Evolutionary conservation across 1,284 basidiomycete species (phyloP).

Genomic region (Leccinum griseonigrum): DNA sequence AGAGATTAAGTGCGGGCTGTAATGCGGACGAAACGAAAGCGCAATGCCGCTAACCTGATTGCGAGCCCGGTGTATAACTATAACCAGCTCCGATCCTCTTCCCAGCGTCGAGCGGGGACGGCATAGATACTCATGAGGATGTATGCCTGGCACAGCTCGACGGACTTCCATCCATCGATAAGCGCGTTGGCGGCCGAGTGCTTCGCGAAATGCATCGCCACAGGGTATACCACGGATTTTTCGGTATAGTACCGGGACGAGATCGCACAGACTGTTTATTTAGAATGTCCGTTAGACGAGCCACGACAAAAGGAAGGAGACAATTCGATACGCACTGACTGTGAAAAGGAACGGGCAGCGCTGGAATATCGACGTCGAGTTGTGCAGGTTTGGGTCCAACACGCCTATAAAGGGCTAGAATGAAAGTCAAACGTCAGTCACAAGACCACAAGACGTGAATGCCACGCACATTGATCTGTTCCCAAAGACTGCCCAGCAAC

Average conservation of each 20-base stretch:
- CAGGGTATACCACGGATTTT: conserved; percentile 77
- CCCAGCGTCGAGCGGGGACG: conserved; percentile 79
- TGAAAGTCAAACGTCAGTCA: conserved; percentile 3
- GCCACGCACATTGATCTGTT: conserved; percentile 60
- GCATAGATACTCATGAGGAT: conserved; percentile 78
- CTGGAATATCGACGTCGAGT: conserved; percentile 67
- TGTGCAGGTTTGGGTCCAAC: conserved; percentile 72
- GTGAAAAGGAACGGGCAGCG: conserved; percentile 82
- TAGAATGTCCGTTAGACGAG: neutral
- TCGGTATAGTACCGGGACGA: conserved; percentile 72
- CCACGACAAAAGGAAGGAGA: neutral
- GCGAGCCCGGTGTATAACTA: conserved; percentile 76
- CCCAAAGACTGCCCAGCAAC: conserved; percentile 53
- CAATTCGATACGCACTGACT: conserved; percentile 53
- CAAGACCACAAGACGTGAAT: neutral
- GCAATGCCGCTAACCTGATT: conserved; percentile 49
- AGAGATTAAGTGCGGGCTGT: neutral
- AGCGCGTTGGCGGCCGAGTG: conserved; percentile 76
- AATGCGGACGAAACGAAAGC: neutral
- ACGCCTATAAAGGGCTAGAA: conserved; percentile 70
- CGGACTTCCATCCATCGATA: conserved; percentile 76
- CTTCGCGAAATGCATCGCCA: conserved; percentile 86
- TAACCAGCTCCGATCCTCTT: conserved; percentile 72
- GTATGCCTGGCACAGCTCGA: conserved; percentile 58
- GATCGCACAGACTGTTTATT: conserved; percentile 66